A percentile compares a stretch with the other conserved stretches of the same genome.
These are phyloP conservation scores for Infundibulicybe gibba DNA, from an alignment of 768 basidiomycete species.

Conservation along the genomic window DNA sequence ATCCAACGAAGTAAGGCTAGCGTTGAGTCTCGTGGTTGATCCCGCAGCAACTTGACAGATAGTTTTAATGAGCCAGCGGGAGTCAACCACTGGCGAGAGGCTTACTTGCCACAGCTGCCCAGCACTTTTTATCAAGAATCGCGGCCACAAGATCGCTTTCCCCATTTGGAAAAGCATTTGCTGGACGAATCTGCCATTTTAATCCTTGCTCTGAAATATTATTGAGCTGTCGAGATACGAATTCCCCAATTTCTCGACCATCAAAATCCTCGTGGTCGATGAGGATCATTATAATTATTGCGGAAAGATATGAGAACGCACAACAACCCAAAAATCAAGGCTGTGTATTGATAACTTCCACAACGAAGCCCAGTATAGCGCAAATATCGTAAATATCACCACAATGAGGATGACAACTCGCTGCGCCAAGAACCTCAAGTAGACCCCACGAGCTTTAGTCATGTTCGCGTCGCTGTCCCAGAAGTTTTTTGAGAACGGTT, in stretches of 20 bases:
- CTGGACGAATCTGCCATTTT: slow-evolving; percentile 30
- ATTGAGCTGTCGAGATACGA: slow-evolving; percentile 30
- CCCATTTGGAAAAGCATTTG: slow-evolving; percentile 33
- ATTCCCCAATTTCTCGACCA: slow-evolving; percentile 36
- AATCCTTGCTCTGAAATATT: slow-evolving; percentile 22
- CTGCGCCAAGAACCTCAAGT: no score
- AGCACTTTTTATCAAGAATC: slow-evolving; percentile 39
- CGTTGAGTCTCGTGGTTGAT: slow-evolving; percentile 23
- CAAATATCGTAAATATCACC: slow-evolving; percentile 14
- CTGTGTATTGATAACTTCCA: slow-evolving; percentile 41
- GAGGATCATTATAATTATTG: neutral
- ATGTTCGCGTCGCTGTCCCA: no score
- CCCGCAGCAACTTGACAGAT: slow-evolving; percentile 20
- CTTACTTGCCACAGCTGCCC: slow-evolving; percentile 44
- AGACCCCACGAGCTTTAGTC: no score
- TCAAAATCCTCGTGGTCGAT: slow-evolving; percentile 42
- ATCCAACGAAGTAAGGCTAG: slow-evolving; percentile 23
- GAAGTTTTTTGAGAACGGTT: no score
- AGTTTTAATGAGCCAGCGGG: neutral
- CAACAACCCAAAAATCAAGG: slow-evolving; percentile 56
- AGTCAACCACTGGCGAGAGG: neutral
- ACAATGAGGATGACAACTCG: neutral
- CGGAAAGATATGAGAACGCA: slow-evolving; percentile 20
- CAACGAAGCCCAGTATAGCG: slow-evolving; percentile 33
- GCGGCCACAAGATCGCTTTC: slow-evolving; percentile 29